phyloP scores from a whole-genome alignment of 2,329 filamentous ascomycete genomes.

The Plenodomus lindquistii region DNA sequence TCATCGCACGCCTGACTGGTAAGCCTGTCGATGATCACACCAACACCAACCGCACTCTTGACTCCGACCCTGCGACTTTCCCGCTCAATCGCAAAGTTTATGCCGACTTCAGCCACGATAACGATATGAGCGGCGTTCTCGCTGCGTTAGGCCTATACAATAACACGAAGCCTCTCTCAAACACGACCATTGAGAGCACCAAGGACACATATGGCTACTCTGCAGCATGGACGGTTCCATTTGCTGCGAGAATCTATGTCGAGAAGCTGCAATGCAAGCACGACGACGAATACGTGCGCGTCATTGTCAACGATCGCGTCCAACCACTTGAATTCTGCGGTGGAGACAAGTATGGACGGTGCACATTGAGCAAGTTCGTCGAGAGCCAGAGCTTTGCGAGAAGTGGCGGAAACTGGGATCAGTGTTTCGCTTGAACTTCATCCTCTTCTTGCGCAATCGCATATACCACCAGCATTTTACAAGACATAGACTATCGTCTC shows the following conservation, averaged over 20 bases:
- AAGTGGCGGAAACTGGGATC: slow-evolving; percentile 71
- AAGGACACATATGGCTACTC: slow-evolving; percentile 68
- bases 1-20: slow-evolving; percentile 77
- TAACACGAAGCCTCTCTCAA: slow-evolving; percentile 55
- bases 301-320: slow-evolving; percentile 84
- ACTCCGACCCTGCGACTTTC: slow-evolving; percentile 69
- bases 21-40: slow-evolving; percentile 72
- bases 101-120: slow-evolving; percentile 92
- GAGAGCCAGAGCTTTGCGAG: slow-evolving; percentile 74
- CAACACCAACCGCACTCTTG: slow-evolving; percentile 76
- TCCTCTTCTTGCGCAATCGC: neutral
- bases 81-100: slow-evolving; percentile 71
- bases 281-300: slow-evolving; percentile 73
- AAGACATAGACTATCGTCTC: too few relatives aligned
- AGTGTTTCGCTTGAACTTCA: slow-evolving; percentile 51
- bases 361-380: slow-evolving; percentile 70
- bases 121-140: slow-evolving; percentile 78
- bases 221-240: slow-evolving; percentile 79
- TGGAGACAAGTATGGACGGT: slow-evolving; percentile 71
- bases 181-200: slow-evolving; percentile 53
- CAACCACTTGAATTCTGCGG: slow-evolving; percentile 71
- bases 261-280: slow-evolving; percentile 78
- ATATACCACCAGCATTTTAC: too few relatives aligned
- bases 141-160: slow-evolving; percentile 80
- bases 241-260: slow-evolving; percentile 78